Base-by-base conservation (phyloP, 805 yeast genomes). In the Kuraishia molischiana region DNA sequence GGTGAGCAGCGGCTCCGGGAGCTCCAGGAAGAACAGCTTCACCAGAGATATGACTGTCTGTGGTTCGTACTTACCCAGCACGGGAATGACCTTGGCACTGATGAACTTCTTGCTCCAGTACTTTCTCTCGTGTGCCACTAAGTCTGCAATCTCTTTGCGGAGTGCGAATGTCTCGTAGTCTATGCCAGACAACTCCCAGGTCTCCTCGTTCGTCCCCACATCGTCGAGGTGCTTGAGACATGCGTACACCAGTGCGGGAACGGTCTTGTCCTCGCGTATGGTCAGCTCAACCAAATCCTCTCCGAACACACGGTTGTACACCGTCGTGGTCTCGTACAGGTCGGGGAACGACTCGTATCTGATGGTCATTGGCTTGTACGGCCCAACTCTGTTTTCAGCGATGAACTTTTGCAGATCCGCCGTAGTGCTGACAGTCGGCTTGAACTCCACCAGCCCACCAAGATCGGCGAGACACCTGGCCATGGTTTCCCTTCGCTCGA, bases 1-100 rank as follows among this genome's bases (percentile, higher is more conserved):
- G 6, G 13, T 14, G 17, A 86, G 69, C 31, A 85, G 54, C 2
- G 92, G 79, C 43, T 79, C 85, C 0, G 95, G 95, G 34, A 85
- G 65, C 53, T 86, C 95, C 52, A 85, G 62, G 21, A 85, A 60
- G 56, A 82, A 85, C 26, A 85, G 65, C 52, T 83, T 81, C 46
- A 85, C 65, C 3, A 77, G 77, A 47, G 79, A 74, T 4, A 87
- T 80, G 8, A 82, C 71, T 8, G 31, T 20, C 9, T 26, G n/a
- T 4, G 37, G 37, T 19, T 21, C 36, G 22, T 24, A 26, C 22
- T 24, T 34, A 3, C 15, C 22, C 9, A 17, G 24, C 5, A 34
- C 8, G 5, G 36, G 15, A 8, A 32, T 13, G 15, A 32, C n/a
- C 19, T 32, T 32, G 28, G 76, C 24, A 18, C 8, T 41, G 69